Evolutionary conservation across 257 asterid genomes (phyloP), one percentile per base, ranked within the genome.

Genomic region (Primulina eburnea): DNA sequence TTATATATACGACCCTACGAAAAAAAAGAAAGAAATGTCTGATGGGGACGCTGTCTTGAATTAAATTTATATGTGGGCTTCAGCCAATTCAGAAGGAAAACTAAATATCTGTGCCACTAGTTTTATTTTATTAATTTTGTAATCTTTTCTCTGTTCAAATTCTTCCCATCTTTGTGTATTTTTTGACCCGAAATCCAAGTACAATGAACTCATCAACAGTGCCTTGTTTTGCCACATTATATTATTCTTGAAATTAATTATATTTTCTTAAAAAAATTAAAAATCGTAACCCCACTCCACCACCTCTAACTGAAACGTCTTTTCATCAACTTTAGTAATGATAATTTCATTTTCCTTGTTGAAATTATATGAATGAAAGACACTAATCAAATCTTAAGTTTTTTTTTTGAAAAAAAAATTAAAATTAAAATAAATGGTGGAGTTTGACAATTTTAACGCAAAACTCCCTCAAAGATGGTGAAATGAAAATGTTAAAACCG

Each of bases 1-100:
- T 47, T 57, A 78, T 35, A 53, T 68, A 68, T 61, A n/a, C n/a
- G 78, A 67, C 64, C 75, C 71, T 69, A 64, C 55, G 56, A 4
- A 16, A 17, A 68, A 75, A 4, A 16, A 17, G 64, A 75, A 64
- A 78, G 74, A 64, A 77, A 72, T 68, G 80, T 72, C 78, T 73
- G 73, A 74, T 78, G 85, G 85, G 81, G 70, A 76, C 56, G 56
- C 66, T 73, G 78, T 77, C 82, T 80, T 75, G 77, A 2, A 67
- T 85, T 90, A 60, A 43, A 79, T 85, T 80, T 85, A 88, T 20
- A 60, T 70, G 86, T 65, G 76, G 77, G 76, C 81, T 74, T 70
- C 8, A 16, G 57, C 1, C 64, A 34, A 32, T 67, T 67, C 60
- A 60, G 56, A 76, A 76, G 16, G 78, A 66, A 76, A 78, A 72